phyloP scores from a whole-genome alignment of 805 yeast species.

The Sugiyamaella qingdaonensis region DNA sequence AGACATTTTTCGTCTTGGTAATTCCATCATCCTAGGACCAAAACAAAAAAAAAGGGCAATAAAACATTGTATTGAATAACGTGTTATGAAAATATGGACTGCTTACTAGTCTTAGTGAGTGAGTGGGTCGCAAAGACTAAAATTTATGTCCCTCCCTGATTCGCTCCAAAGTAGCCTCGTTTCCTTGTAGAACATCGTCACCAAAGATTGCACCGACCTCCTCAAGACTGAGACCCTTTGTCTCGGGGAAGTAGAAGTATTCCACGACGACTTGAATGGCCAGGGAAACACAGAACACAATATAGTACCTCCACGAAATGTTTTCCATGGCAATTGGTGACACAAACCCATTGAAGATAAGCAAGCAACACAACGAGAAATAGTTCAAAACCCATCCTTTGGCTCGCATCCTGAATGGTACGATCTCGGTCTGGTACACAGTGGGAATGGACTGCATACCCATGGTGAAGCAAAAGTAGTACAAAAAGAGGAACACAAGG shows the following conservation, averaged over 20 bases:
- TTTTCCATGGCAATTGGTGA: constrained; percentile 40
- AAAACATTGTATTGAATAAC: no score
- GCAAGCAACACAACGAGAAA: constrained; percentile 4
- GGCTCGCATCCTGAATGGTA: constrained; percentile 34
- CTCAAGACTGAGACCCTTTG: constrained; percentile 41
- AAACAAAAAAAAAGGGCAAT: no score
- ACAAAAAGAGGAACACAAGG: constrained; percentile 16
- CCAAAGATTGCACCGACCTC: constrained; percentile 43
- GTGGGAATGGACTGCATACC: constrained; percentile 8
- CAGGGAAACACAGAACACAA: constrained; percentile 28
- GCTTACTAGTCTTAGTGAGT: no score
- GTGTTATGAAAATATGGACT: no score
- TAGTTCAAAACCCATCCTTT: constrained; percentile 35
- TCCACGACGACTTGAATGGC: constrained; percentile 31
- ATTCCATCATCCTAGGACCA: no score
- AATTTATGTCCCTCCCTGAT: not conserved
- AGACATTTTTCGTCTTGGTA: no score
- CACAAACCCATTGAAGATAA: constrained; percentile 31
- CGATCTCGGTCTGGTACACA: constrained; percentile 21
- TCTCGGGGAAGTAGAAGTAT: constrained; percentile 39
- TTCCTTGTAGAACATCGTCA: constrained; percentile 16
- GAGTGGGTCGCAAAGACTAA: no score
- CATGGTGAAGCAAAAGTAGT: constrained; percentile 1
- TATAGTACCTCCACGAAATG: constrained; percentile 43
- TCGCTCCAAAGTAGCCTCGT: not conserved